Evolutionary conservation across 345 rosid genomes (phyloP).

Genomic region (Moricandia moricandioides): DNA sequence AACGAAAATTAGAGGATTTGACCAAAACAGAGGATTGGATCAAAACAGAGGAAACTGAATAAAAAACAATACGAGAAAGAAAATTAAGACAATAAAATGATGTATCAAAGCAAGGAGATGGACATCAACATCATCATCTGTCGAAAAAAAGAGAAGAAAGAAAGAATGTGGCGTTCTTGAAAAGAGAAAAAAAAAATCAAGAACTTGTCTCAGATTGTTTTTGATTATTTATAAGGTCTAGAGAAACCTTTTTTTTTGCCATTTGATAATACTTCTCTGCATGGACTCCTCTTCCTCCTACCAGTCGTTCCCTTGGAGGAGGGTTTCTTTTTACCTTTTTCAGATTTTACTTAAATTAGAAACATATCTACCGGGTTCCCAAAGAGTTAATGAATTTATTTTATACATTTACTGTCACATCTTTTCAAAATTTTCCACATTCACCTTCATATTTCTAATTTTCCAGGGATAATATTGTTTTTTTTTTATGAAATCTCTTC

Average conservation of each 20-base stretch:
- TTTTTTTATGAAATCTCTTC: no score
- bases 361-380: background rate
- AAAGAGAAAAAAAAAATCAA: background rate
- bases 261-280: background rate
- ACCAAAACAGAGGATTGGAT: conserved; percentile 2
- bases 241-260: background rate
- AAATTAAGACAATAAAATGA: background rate
- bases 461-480: background rate
- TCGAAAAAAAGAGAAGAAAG: background rate
- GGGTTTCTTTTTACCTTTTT: background rate
- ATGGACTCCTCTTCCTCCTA: background rate
- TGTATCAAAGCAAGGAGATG: conserved; percentile 3
- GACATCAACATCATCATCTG: background rate
- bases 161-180: background rate
- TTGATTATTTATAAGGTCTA: background rate
- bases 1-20: no score
- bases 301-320: background rate
- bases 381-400: background rate
- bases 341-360: background rate
- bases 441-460: background rate
- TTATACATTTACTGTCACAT: background rate
- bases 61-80: background rate
- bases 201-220: background rate
- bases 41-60: background rate
- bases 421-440: background rate